Evolutionary conservation across 225 moss, liverwort and hornwort species (phyloP).

Genomic region (Pseudoscleropodium purum): DNA sequence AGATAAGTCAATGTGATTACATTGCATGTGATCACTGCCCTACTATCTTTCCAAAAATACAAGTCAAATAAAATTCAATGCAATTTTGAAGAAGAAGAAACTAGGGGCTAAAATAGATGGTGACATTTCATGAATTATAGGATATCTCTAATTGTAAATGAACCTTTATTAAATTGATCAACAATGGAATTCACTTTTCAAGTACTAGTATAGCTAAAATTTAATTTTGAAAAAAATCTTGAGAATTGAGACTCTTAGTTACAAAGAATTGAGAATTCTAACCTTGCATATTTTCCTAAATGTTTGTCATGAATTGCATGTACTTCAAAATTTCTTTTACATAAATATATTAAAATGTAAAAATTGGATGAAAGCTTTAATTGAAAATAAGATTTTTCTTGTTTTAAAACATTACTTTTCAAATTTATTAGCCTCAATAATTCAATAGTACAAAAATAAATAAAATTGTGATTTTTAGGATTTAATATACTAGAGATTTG

Average conservation of each 20-base stretch:
- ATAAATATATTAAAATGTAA: not conserved
- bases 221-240: not conserved
- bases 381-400: not conserved
- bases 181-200: not conserved
- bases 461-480: not conserved
- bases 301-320: not conserved
- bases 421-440: not conserved
- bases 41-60: not conserved
- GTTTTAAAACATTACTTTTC: not conserved
- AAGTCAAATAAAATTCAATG: not conserved
- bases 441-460: not conserved
- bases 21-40: not conserved
- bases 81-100: not conserved
- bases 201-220: not conserved
- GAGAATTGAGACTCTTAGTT: not conserved
- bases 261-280: not conserved
- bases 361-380: accelerated
- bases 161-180: not conserved
- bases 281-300: not conserved
- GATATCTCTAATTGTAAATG: no score
- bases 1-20: not conserved
- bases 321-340: not conserved
- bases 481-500: not conserved
- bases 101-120: not conserved
- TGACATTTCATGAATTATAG: not conserved